phyloP scores from a whole-genome alignment of 1,284 basidiomycete genomes.

The Leccinum griseonigrum region DNA sequence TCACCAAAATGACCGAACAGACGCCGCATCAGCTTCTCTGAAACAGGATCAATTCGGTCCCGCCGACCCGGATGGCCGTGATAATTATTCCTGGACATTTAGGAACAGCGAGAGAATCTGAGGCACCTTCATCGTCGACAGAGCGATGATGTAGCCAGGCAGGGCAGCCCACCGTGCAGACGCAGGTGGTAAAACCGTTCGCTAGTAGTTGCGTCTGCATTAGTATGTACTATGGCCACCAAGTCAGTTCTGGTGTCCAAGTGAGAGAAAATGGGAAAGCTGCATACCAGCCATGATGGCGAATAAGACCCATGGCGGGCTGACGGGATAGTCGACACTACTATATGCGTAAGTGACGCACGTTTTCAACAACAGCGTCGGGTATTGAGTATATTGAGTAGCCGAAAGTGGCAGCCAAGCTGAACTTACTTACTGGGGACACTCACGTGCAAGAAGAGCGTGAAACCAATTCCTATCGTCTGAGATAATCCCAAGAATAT shows the following conservation, averaged over 20 bases:
- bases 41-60: no score
- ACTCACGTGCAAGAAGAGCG: conserved; percentile 71
- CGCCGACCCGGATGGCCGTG: no score
- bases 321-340: conserved; percentile 19
- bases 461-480: conserved; percentile 64
- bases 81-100: no score
- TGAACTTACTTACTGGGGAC: conserved; percentile 17
- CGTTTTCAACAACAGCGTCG: conserved; percentile 63
- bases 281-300: conserved; percentile 44
- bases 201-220: neutral
- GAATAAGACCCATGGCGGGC: conserved; percentile 64
- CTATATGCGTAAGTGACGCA: conserved; percentile 35
- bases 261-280: neutral
- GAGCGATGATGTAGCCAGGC: conserved; percentile 42
- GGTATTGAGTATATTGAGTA: conserved; percentile 37
- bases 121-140: conserved; percentile 35
- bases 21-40: no score
- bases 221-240: no score
- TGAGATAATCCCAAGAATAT: conserved; percentile 52
- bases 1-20: no score
- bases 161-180: no score
- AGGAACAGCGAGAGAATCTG: no score
- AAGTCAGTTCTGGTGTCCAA: neutral
- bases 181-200: neutral
- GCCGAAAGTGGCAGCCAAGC: conserved; percentile 63